These are phyloP conservation scores for Fusarium penzigii DNA, from an alignment of 2,329 filamentous ascomycete genomes.

Conservation along the genomic window DNA sequence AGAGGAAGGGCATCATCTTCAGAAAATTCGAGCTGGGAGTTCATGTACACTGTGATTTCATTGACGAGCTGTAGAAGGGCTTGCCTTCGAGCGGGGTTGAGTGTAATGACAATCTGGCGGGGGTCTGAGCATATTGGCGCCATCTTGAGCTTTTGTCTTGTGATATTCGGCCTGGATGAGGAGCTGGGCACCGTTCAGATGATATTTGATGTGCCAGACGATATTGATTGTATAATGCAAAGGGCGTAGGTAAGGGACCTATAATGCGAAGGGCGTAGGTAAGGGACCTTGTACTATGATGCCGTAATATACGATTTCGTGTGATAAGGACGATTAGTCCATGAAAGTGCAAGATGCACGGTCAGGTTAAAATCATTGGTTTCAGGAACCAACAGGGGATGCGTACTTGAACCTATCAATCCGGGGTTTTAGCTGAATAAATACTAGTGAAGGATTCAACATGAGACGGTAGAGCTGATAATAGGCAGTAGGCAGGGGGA, in stretches of 20 bases:
- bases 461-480: not conserved
- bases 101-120: constrained; percentile 54
- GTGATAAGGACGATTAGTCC: not conserved
- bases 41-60: constrained; percentile 57
- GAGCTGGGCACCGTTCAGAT: not conserved
- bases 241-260: no score
- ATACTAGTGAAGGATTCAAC: not conserved
- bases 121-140: constrained; percentile 57
- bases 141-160: constrained; percentile 38
- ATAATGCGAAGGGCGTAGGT: no score
- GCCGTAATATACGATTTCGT: constrained; percentile 7
- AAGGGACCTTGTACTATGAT: not conserved
- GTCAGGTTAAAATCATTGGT: not conserved
- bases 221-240: no score
- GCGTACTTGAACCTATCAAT: no score
- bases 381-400: no score
- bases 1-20: constrained; percentile 35
- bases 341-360: constrained; percentile 6
- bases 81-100: constrained; percentile 53
- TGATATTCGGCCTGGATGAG: not conserved
- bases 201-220: not conserved
- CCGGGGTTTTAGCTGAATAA: not conserved
- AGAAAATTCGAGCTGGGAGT: constrained; percentile 48
- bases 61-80: constrained; percentile 52
- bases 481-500: not conserved